Evolutionary conservation across 805 yeast genomes (phyloP).

Genomic region (Millerozyma miso): DNA sequence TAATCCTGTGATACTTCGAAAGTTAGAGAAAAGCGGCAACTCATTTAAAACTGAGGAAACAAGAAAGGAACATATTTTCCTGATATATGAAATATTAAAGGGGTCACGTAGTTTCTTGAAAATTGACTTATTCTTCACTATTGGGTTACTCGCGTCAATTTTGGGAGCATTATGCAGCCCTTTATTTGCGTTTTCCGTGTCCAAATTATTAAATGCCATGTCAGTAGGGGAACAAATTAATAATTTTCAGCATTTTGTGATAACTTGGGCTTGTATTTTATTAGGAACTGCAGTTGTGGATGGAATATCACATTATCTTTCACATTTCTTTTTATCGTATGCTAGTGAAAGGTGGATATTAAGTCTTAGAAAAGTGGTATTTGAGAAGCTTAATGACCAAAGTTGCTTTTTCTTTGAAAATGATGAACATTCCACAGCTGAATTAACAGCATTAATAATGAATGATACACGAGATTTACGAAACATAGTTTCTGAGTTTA

Average conservation of each 20-base stretch:
- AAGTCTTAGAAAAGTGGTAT: constrained; percentile 45
- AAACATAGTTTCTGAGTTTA: constrained; percentile 55
- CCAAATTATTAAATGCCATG: constrained; percentile 64
- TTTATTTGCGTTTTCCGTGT: constrained; percentile 69
- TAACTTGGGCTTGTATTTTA: constrained; percentile 68
- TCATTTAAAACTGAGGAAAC: constrained; percentile 3
- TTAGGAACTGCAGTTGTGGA: constrained; percentile 60
- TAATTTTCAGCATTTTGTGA: constrained; percentile 25
- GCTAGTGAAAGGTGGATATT: constrained; percentile 69
- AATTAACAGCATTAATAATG: constrained; percentile 61
- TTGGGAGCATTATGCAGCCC: constrained; percentile 68
- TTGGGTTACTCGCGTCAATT: constrained; percentile 54
- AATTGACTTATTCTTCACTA: constrained; percentile 19
- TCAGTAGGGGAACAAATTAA: constrained; percentile 40
- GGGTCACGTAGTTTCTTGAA: constrained; percentile 19
- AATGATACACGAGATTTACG: constrained; percentile 82
- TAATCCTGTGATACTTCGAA: constrained; percentile 20
- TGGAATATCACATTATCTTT: constrained; percentile 52
- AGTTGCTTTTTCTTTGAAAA: constrained; percentile 49
- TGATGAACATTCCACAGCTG: constrained; percentile 41
- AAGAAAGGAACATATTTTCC: constrained; percentile 12
- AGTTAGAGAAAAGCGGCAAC: constrained; percentile 12
- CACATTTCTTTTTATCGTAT: constrained; percentile 47
- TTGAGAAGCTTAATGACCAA: constrained; percentile 48
- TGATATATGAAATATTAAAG: constrained; percentile 20